Conservation (phyloP, 805 yeast genomes). For the Saccharomycopsis capsularis region DNA sequence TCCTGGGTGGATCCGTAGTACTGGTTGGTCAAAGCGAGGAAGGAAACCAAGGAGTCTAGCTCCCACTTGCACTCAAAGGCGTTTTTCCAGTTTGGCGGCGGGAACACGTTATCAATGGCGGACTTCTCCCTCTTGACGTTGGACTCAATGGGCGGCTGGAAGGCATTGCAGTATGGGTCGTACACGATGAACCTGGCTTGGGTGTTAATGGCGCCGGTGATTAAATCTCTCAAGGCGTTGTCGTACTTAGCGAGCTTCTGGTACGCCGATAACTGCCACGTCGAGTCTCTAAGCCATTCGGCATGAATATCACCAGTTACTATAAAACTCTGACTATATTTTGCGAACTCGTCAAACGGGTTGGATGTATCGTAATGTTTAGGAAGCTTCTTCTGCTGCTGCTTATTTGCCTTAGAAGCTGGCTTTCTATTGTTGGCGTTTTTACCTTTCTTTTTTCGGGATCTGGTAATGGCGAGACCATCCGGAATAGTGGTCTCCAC, state of each 20-base stretch:
- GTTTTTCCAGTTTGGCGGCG: constrained; percentile 58
- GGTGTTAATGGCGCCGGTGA: constrained; percentile 73
- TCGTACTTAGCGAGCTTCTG: constrained; percentile 54
- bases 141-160: constrained; percentile 66
- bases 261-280: constrained; percentile 74
- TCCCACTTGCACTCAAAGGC: constrained; percentile 91
- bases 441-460: background rate
- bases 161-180: constrained; percentile 86
- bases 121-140: constrained; percentile 41
- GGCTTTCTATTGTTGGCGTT: background rate
- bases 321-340: constrained; percentile 56
- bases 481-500: background rate
- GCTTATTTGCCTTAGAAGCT: background rate
- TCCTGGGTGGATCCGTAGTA: constrained; percentile 54
- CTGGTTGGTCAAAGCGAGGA: constrained; percentile 66
- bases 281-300: constrained; percentile 86
- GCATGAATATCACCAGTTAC: constrained; percentile 93
- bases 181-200: constrained; percentile 58
- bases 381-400: background rate
- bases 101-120: constrained; percentile 57
- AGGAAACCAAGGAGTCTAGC: constrained; percentile 78
- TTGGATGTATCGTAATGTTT: background rate
- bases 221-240: constrained; percentile 39
- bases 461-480: background rate
- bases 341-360: constrained; percentile 2